A percentile compares a stretch with the other conserved stretches of the same genome.
Evolutionary conservation across 2,329 filamentous ascomycete species (phyloP).

Genomic region (Akanthomyces muscarius): DNA sequence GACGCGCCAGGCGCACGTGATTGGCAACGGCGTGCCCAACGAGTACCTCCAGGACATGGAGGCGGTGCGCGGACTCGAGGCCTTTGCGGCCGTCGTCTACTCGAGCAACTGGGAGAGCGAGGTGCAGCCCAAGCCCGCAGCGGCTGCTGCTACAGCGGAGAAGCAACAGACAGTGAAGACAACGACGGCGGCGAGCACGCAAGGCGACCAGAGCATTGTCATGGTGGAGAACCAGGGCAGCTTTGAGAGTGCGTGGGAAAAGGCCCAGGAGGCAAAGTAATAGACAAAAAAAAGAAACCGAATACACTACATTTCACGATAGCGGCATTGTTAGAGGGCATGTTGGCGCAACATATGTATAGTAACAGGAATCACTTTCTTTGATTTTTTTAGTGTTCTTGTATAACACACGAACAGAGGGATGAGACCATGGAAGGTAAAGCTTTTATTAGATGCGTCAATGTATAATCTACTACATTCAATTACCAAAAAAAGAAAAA

Average conservation of each 20-base stretch:
- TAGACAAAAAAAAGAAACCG: neutral
- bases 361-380: neutral
- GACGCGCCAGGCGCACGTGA: constrained; percentile 83
- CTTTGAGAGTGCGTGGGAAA: constrained; percentile 68
- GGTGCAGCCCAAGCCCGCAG: constrained; percentile 39
- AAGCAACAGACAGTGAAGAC: constrained; percentile 22
- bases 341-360: neutral
- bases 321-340: neutral
- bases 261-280: constrained; percentile 40
- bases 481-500: neutral
- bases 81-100: constrained; percentile 83
- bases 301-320: neutral
- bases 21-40: constrained; percentile 73
- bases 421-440: neutral
- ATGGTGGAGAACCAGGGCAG: constrained; percentile 47
- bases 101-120: constrained; percentile 76
- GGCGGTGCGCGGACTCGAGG: constrained; percentile 69
- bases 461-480: neutral
- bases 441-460: neutral
- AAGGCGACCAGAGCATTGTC: constrained; percentile 48
- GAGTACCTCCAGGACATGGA: constrained; percentile 74
- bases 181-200: constrained; percentile 19
- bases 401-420: neutral
- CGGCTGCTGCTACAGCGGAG: constrained; percentile 14
- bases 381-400: neutral